These are phyloP conservation scores for Hymenoscyphus linearis DNA, from an alignment of 2,329 filamentous ascomycete species.

Conservation along the genomic window DNA sequence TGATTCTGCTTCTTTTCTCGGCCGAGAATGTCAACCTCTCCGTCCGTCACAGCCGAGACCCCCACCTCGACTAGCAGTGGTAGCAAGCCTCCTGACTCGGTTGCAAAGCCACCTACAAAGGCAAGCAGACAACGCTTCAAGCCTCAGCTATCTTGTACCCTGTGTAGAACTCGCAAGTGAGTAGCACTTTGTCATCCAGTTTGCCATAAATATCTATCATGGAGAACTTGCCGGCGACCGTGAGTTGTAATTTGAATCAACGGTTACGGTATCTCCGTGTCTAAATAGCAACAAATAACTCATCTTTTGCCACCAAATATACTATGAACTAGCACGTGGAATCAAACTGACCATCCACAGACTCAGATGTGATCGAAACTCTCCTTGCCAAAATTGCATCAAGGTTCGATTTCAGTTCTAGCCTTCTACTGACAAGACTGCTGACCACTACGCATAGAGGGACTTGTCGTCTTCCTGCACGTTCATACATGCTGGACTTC, in stretches of 20 bases:
- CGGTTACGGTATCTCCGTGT: not conserved
- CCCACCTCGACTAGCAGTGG: not conserved
- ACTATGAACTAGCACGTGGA: not conserved
- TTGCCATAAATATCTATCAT: not conserved
- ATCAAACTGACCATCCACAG: conserved; percentile 8
- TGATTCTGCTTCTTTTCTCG: not conserved
- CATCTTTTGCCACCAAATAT: not conserved
- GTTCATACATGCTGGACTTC: conserved; percentile 43
- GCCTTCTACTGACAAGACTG: not conserved
- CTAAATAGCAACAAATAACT: not conserved
- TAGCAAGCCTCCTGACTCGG: conserved; percentile 1
- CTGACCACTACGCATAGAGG: conserved; percentile 27
- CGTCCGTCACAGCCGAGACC: not conserved
- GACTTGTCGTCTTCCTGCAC: conserved; percentile 41
- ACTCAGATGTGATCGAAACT: conserved; percentile 47
- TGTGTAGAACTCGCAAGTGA: conserved; percentile 27
- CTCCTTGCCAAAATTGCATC: conserved; percentile 48
- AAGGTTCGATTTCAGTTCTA: conserved; percentile 28
- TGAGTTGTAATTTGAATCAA: not conserved
- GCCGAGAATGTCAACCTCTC: not conserved
- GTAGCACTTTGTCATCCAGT: not conserved
- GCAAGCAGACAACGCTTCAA: conserved; percentile 16
- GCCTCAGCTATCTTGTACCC: conserved; percentile 27
- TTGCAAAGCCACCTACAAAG: conserved; percentile 3
- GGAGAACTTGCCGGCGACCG: not conserved